phyloP scores from a whole-genome alignment of 2,329 filamentous ascomycete genomes.

The Cladosporium sphaerospermum region DNA sequence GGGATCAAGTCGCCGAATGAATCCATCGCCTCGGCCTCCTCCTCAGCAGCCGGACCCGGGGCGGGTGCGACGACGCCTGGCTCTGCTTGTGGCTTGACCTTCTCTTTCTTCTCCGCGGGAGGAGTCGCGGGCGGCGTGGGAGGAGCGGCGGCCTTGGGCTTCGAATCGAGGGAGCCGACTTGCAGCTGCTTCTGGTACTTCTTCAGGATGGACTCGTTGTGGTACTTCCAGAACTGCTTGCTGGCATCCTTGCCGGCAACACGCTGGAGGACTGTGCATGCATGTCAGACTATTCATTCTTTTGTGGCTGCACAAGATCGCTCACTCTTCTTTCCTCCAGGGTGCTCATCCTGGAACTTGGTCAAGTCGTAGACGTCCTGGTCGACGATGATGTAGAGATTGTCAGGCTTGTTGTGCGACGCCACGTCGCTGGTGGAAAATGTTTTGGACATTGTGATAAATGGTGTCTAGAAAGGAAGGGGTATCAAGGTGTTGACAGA shows the following conservation, averaged over 20 bases:
- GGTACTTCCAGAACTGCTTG: conserved; percentile 66
- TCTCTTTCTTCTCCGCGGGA: conserved; percentile 38
- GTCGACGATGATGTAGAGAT: conserved; percentile 85
- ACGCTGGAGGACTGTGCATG: conserved; percentile 51
- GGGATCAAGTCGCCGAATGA: conserved; percentile 81
- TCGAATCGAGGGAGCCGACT: conserved; percentile 81
- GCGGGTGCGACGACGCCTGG: conserved; percentile 44
- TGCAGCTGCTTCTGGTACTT: conserved; percentile 76
- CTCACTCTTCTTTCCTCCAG: conserved; percentile 58
- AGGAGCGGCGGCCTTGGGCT: conserved; percentile 57
- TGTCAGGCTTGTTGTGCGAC: conserved; percentile 80
- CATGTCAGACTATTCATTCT: not conserved
- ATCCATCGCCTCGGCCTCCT: conserved; percentile 67
- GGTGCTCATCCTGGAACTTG: conserved; percentile 50
- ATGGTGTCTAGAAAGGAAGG: not conserved
- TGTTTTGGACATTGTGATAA: conserved; percentile 67
- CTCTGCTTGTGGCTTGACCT: conserved; percentile 55
- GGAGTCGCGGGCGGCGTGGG: conserved; percentile 46
- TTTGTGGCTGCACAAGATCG: not conserved
- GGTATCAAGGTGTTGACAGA: not conserved
- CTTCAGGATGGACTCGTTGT: conserved; percentile 73
- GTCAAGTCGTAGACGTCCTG: conserved; percentile 95
- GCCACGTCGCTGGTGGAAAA: conserved; percentile 82
- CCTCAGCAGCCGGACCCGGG: conserved; percentile 35
- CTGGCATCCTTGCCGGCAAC: conserved; percentile 62